Evolutionary conservation across 768 basidiomycete species (phyloP), one percentile per base, ranked within the genome.

Genomic region (Lactarius trivialis): DNA sequence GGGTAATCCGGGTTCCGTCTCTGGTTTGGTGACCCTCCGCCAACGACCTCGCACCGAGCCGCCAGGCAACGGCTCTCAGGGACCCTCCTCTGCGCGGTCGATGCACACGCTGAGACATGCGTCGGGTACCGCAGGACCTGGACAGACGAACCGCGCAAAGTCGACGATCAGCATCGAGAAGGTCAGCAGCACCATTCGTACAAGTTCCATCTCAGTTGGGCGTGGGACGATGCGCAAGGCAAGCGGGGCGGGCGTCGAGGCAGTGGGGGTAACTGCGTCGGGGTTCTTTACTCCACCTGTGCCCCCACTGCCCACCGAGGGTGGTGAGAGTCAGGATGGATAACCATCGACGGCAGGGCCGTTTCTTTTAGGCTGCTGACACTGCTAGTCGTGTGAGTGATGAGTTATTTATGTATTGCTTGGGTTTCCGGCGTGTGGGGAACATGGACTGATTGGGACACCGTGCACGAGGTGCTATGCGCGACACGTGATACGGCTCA

Each of bases 201-300:
- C 76, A 69, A 83, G 85, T 9, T 83, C 85, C n/a, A 85, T 89
- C 63, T 76, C 84, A 15, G 72, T 89, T 60, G 86, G 88, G 57
- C 74, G 83, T 39, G 85, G 82, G 21, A 83, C 83, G 64, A 80
- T 76, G 69, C 69, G 74, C 63, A 91, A 90, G 76, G 73, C 81
- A 49, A 78, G 79, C 56, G 91, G 86, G 17, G 83, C 88, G 24
- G 87, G 82, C 33, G 91, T 92, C 60, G 86, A 89, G 74, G 86
- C 89, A 30, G 71, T 87, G 50, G 80, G 89, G 19, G 78, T 93
- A 51, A 90, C 86, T 34, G 91, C 89, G 36, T 79, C 79, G 24
- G 91, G 91, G 0, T 92, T 92, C 71, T 93, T 93, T 72, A 76
- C 79, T 14, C 77, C 65, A 39, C 62, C 59, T 21, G 52, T 55